Evolutionary conservation across 495 filamentous ascomycete species (phyloP).

Genomic region (Rostrohypoxylon terebratum): DNA sequence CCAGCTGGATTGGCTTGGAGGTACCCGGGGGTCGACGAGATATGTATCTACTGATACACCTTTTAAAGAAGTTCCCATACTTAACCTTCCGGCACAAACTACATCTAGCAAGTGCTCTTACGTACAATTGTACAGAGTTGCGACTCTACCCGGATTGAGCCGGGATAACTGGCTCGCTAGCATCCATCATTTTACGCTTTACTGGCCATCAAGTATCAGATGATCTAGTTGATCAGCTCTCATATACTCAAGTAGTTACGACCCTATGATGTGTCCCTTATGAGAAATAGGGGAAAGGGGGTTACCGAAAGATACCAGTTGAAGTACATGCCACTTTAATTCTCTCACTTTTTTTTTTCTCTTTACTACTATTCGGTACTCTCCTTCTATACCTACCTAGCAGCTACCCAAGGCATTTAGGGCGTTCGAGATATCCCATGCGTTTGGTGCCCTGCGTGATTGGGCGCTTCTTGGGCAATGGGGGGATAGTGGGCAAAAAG

Average conservation of each 20-base stretch:
- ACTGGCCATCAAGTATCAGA: slow-evolving; percentile 43
- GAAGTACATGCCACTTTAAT: slow-evolving; percentile 25
- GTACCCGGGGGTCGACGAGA: slow-evolving; percentile 20
- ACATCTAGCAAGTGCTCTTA: slow-evolving; percentile 38
- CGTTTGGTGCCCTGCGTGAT: slow-evolving; percentile 2
- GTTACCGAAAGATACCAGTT: slow-evolving; percentile 20
- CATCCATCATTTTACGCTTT: slow-evolving; percentile 43
- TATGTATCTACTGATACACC: slow-evolving; percentile 10
- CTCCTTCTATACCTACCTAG: neutral
- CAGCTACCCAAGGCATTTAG: neutral
- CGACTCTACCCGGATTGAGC: slow-evolving; percentile 42
- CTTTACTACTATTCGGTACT: neutral
- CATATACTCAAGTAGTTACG: slow-evolving; percentile 40
- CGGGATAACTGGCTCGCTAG: slow-evolving; percentile 39
- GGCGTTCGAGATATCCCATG: neutral
- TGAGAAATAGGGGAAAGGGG: slow-evolving; percentile 25
- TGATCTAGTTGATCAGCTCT: slow-evolving; percentile 48
- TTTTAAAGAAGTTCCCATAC: slow-evolving; percentile 12
- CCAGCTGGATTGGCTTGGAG: neutral
- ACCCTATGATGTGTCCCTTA: slow-evolving; percentile 32
- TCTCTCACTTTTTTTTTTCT: neutral
- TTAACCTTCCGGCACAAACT: slow-evolving; percentile 21
- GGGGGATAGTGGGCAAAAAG: slow-evolving; percentile 7
- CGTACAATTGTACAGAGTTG: slow-evolving; percentile 40
- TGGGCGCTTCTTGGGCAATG: neutral